Evolutionary conservation across 2,329 filamentous ascomycete species (phyloP).

Genomic region (Claviceps cyperi): DNA sequence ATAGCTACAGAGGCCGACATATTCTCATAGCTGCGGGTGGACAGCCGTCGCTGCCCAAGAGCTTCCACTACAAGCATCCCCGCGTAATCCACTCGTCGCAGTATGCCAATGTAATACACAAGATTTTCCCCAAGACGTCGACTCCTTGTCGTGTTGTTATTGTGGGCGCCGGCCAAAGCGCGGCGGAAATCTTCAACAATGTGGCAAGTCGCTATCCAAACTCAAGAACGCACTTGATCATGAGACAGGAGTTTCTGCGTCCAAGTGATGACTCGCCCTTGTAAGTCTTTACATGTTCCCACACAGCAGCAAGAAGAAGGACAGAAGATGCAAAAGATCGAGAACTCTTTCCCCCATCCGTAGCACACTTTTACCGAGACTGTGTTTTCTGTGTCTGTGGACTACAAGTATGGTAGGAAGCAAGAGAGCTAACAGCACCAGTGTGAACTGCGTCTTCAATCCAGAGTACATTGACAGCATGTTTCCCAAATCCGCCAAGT

Average conservation of each 20-base stretch:
- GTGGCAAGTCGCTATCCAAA: conserved; percentile 72
- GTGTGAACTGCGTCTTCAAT: conserved; percentile 94
- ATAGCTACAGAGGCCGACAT: conserved; percentile 44
- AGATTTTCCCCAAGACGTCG: conserved; percentile 41
- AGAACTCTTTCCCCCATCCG: not conserved
- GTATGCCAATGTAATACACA: conserved; percentile 52
- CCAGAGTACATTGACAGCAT: conserved; percentile 68
- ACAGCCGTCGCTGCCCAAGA: conserved; percentile 53
- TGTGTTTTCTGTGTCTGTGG: not conserved
- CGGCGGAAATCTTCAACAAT: conserved; percentile 90
- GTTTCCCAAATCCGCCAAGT: conserved; percentile 49
- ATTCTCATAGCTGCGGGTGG: conserved; percentile 47
- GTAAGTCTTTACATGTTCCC: conserved; percentile 34
- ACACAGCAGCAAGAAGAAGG: not conserved
- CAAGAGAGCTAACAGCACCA: conserved; percentile 17
- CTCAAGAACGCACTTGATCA: conserved; percentile 60
- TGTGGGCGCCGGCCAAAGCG: conserved; percentile 79
- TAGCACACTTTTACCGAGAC: not conserved
- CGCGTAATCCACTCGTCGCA: conserved; percentile 79
- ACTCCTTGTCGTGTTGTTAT: conserved; percentile 64
- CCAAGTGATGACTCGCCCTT: conserved; percentile 95
- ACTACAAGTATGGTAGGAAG: not conserved
- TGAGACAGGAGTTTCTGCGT: conserved; percentile 68
- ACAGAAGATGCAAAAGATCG: not conserved
- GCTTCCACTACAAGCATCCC: conserved; percentile 54